A percentile compares a stretch with the other conserved stretches of the same genome.
phyloP scores from a whole-genome alignment of 805 yeast species.

The Candida sithepensis region DNA sequence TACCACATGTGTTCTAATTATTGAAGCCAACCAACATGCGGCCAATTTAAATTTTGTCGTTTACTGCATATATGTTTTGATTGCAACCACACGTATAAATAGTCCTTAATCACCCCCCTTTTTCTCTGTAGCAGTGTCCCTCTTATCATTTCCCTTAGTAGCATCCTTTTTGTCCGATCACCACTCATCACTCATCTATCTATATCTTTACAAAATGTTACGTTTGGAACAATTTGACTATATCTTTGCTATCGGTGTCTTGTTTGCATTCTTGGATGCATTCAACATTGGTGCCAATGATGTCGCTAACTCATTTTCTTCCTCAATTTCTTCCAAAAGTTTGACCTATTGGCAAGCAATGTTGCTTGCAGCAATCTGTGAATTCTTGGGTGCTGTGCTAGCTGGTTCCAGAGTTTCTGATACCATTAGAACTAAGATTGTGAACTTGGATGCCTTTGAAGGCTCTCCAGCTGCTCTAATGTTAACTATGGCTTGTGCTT shows the following conservation, averaged over 20 bases:
- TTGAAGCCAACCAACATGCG: not conserved
- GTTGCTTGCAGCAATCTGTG: constrained; percentile 67
- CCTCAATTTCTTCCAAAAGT: constrained; percentile 67
- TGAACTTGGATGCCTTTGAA: constrained; percentile 46
- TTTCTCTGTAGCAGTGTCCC: not conserved
- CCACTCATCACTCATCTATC: too few relatives aligned
- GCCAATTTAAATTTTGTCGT: not conserved
- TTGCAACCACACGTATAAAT: not conserved
- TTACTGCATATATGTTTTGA: not conserved
- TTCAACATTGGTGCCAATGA: constrained; percentile 81
- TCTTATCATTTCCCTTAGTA: too few relatives aligned
- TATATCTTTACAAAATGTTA: not conserved
- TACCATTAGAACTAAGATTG: constrained; percentile 64
- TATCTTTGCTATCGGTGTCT: constrained; percentile 63
- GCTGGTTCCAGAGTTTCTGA: constrained; percentile 74
- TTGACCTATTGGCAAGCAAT: constrained; percentile 73
- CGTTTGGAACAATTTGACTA: constrained; percentile 49
- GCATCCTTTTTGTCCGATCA: too few relatives aligned
- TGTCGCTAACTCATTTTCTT: constrained; percentile 77
- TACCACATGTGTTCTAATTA: not conserved
- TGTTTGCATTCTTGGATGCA: constrained; percentile 75
- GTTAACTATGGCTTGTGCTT: constrained; percentile 73
- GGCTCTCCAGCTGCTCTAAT: constrained; percentile 66
- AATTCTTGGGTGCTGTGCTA: constrained; percentile 69
- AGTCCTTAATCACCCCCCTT: not conserved